Evolutionary conservation across 805 yeast species (phyloP).

Genomic region (Cyberlindnera maritima): DNA sequence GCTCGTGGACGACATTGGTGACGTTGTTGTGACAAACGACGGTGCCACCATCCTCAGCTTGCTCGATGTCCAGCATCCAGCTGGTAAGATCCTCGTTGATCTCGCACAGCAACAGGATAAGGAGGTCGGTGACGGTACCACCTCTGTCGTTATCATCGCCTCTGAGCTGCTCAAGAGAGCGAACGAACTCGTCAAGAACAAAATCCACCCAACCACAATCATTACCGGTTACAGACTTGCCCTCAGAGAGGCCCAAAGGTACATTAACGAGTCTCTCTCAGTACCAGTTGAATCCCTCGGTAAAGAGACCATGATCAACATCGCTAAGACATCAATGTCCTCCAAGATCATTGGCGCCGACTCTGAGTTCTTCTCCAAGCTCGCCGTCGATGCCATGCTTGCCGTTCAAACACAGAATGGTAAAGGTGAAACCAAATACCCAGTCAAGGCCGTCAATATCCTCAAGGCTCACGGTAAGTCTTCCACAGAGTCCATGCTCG

Average conservation of each 20-base stretch:
- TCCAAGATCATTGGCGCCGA: constrained; percentile 95
- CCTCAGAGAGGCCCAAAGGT: constrained; percentile 80
- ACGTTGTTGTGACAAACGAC: constrained; percentile 97
- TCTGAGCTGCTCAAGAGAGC: constrained; percentile 90
- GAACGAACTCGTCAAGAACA: constrained; percentile 86
- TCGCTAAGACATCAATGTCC: constrained; percentile 97
- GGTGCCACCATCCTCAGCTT: constrained; percentile 94
- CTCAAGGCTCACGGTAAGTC: constrained; percentile 97
- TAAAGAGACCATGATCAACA: constrained; percentile 79
- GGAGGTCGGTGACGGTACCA: constrained; percentile 98
- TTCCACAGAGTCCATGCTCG: constrained; percentile 77
- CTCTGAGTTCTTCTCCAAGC: constrained; percentile 79
- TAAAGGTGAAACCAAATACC: constrained; percentile 88
- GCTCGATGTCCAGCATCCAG: constrained; percentile 97
- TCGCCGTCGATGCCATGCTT: constrained; percentile 94
- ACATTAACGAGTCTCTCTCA: constrained; percentile 80
- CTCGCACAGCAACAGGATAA: constrained; percentile 98
- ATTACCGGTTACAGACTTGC: constrained; percentile 96
- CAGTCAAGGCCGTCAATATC: constrained; percentile 95
- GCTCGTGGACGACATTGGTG: constrained; percentile 99
- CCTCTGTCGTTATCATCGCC: constrained; percentile 95
- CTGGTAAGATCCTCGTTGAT: constrained; percentile 95
- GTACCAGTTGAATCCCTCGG: constrained; percentile 71
- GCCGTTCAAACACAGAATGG: constrained; percentile 89
- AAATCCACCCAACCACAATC: constrained; percentile 96